Percentiles rank a stretch among this genome's conserved stretches.
Conservation (phyloP, 345 rosid genomes). For the Salix dunnii region DNA sequence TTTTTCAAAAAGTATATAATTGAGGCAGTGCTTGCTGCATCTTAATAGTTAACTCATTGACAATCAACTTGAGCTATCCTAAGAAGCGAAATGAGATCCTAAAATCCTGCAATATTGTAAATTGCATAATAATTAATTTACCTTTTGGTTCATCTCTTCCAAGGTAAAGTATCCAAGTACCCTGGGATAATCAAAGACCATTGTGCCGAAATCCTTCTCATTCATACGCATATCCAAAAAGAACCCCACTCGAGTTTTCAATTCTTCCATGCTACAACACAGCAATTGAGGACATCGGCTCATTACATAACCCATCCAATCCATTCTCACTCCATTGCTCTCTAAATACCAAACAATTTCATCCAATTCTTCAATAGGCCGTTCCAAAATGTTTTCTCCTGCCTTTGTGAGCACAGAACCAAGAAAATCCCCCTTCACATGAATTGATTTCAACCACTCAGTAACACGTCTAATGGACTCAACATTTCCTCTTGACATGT, state of each 20-base stretch:
- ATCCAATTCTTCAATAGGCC: conserved; percentile 45
- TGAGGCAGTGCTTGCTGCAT: neutral
- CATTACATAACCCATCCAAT: conserved; percentile 86
- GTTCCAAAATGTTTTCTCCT: conserved; percentile 56
- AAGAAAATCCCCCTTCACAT: conserved; percentile 70
- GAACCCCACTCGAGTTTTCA: conserved; percentile 60
- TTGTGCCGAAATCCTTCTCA: conserved; percentile 79
- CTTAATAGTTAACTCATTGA: neutral
- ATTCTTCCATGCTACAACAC: conserved; percentile 59
- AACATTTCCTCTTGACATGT: conserved; percentile 62
- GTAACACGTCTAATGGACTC: conserved; percentile 50
- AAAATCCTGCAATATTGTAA: conserved; percentile 1
- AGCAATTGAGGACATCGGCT: conserved; percentile 68
- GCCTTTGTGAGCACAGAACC: conserved; percentile 61
- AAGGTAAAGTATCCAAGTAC: conserved; percentile 59
- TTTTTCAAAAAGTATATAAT: neutral
- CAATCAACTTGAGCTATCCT: neutral
- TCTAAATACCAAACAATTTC: conserved; percentile 61
- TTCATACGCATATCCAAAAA: conserved; percentile 77
- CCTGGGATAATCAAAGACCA: conserved; percentile 84
- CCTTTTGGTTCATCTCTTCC: conserved; percentile 86
- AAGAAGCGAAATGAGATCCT: conserved; percentile 1
- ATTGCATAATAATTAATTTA: conserved; percentile 17
- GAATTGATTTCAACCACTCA: conserved; percentile 73
- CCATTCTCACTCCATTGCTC: conserved; percentile 69